Conservation (phyloP, 2,329 filamentous ascomycete genomes). For the Elsinoe necatrix region DNA sequence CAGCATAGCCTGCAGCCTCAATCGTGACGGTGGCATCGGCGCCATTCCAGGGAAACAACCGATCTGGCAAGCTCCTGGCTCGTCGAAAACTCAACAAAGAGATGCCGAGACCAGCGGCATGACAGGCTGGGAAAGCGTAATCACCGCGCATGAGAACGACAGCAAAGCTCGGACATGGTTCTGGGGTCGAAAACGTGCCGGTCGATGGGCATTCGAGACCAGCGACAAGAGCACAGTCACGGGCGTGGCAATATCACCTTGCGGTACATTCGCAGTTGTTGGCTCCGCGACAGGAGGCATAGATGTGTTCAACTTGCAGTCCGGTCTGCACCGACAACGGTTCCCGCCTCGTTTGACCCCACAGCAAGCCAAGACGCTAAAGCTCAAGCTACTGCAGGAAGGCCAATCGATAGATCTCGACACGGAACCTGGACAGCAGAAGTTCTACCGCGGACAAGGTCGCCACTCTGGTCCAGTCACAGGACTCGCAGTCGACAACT, state of each 20-base stretch:
- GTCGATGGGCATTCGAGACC: constrained; percentile 85
- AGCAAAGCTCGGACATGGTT: constrained; percentile 90
- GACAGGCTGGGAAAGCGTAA: constrained; percentile 94
- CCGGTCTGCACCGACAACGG: constrained; percentile 75
- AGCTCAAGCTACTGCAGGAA: constrained; percentile 44
- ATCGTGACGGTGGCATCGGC: constrained; percentile 90
- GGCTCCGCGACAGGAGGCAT: constrained; percentile 76
- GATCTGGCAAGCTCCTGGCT: constrained; percentile 70
- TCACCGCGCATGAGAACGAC: constrained; percentile 85
- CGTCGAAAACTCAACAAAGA: constrained; percentile 45
- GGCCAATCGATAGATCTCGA: constrained; percentile 40
- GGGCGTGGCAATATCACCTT: constrained; percentile 80
- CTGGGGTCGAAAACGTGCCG: constrained; percentile 89
- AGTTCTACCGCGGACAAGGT: constrained; percentile 46
- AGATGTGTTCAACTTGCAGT: constrained; percentile 96
- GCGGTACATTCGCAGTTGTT: constrained; percentile 86
- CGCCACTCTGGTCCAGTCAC: constrained; percentile 78
- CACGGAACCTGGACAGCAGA: constrained; percentile 26
- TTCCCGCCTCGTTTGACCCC: constrained; percentile 76
- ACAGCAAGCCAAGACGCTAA: constrained; percentile 67
- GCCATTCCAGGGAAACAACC: constrained; percentile 67
- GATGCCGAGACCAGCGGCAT: constrained; percentile 65
- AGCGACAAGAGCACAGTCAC: constrained; percentile 71
- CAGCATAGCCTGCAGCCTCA: constrained; percentile 81
- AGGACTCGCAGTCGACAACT: constrained; percentile 76